Percentiles rank a stretch among this genome's conserved stretches.
phyloP scores from a whole-genome alignment of 331 rosid species.

The Malus hybrid region DNA sequence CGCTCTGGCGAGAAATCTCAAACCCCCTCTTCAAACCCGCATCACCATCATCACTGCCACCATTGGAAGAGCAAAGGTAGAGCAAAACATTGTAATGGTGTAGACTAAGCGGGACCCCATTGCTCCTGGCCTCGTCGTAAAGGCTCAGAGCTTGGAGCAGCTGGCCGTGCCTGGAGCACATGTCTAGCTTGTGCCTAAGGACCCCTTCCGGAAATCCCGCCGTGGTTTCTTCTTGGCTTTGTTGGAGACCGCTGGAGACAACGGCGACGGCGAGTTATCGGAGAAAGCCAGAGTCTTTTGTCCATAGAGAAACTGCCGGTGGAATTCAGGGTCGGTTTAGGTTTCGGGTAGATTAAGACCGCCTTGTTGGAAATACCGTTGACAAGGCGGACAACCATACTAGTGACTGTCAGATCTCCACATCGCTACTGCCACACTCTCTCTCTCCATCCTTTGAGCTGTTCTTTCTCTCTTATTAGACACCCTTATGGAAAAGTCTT shows the following conservation, averaged over 20 bases:
- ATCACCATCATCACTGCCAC: not conserved
- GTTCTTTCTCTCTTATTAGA: no score
- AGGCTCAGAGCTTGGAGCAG: slow-evolving; percentile 55
- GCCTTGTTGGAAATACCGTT: no score
- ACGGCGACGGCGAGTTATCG: slow-evolving; percentile 5
- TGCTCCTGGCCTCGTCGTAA: slow-evolving; percentile 61
- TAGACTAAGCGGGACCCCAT: slow-evolving; percentile 19
- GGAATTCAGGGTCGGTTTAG: not conserved
- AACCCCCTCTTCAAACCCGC: slow-evolving; percentile 53
- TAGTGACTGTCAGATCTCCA: no score
- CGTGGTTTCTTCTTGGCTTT: slow-evolving; percentile 40
- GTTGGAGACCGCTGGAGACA: slow-evolving; percentile 11
- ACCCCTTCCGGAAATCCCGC: slow-evolving; percentile 49
- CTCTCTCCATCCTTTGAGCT: no score
- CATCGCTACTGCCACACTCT: no score
- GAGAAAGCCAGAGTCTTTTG: slow-evolving; percentile 14
- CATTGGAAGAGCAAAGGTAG: slow-evolving; percentile 44
- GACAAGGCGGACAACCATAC: no score
- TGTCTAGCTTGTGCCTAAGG: slow-evolving; percentile 32
- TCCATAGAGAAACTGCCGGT: slow-evolving; percentile 1
- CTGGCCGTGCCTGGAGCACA: slow-evolving; percentile 54
- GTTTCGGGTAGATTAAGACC: not conserved
- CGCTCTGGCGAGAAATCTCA: slow-evolving; percentile 54
- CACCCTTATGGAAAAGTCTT: no score
- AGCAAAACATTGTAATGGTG: slow-evolving; percentile 43